phyloP scores from a whole-genome alignment of 345 rosid genomes.

The Lumnitzera racemosa region DNA sequence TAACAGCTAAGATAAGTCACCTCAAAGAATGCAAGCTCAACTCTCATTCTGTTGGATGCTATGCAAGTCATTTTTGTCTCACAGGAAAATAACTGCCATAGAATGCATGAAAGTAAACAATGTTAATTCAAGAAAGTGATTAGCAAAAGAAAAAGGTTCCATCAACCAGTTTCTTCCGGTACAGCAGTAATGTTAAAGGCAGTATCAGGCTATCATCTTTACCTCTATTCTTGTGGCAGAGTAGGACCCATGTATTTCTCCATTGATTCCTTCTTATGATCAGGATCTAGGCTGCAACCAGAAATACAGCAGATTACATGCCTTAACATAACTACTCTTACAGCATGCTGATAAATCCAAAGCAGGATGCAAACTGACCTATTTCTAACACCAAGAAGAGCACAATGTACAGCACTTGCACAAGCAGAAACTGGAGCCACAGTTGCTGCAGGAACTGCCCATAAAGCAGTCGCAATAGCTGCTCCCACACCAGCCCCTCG shows the following conservation, averaged over 20 bases:
- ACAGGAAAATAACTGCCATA: too few relatives aligned
- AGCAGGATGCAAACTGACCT: constrained; percentile 36
- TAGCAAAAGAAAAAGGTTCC: not conserved
- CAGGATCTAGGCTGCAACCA: constrained; percentile 88
- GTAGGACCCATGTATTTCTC: constrained; percentile 85
- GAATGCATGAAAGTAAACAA: not conserved
- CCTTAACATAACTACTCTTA: not conserved
- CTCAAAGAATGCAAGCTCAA: too few relatives aligned
- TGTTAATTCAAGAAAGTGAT: not conserved
- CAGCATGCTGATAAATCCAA: not conserved
- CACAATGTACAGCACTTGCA: constrained; percentile 67
- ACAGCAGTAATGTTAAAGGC: not conserved
- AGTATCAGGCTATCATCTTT: constrained; percentile 8
- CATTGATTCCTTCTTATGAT: constrained; percentile 92
- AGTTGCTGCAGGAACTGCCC: constrained; percentile 89
- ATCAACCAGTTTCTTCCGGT: not conserved
- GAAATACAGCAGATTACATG: not conserved
- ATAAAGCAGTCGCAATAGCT: constrained; percentile 70
- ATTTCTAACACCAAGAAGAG: constrained; percentile 87
- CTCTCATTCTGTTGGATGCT: too few relatives aligned
- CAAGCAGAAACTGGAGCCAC: constrained; percentile 86
- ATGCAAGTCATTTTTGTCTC: too few relatives aligned
- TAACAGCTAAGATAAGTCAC: too few relatives aligned
- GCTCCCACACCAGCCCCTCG: constrained; percentile 83
- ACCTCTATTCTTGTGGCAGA: constrained; percentile 26